Conservation (phyloP, 225 moss, liverwort and hornwort genomes). For the Bryum argenteum region DNA sequence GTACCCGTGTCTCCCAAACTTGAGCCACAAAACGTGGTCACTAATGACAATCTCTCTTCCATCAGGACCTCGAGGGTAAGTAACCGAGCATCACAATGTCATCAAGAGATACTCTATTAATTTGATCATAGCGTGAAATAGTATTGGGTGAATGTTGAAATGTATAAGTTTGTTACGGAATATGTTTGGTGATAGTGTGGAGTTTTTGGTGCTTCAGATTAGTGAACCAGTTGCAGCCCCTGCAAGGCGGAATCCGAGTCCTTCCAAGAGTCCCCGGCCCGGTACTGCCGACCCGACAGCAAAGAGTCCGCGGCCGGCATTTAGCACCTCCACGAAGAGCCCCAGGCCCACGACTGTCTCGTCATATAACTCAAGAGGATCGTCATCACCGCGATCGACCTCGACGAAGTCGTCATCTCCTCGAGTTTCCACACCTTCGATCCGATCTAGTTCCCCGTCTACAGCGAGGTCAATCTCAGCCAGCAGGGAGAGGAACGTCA, state of each 20-base stretch:
- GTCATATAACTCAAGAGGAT: conserved; percentile 24
- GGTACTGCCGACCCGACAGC: conserved; percentile 12
- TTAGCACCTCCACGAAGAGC: conserved; percentile 29
- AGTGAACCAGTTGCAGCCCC: conserved; percentile 4
- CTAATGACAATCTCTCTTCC: conserved; percentile 42
- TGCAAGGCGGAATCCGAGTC: conserved; percentile 31
- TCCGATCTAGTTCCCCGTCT: conserved; percentile 74
- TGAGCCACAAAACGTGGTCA: conserved; percentile 52
- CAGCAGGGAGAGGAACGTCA: conserved; percentile 47
- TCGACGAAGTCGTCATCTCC: conserved; percentile 42
- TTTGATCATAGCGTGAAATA: neutral
- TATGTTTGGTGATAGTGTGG: neutral
- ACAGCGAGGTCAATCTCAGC: conserved; percentile 52
- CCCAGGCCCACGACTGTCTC: conserved; percentile 21
- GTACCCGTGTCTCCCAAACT: conserved; percentile 54
- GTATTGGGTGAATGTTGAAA: neutral
- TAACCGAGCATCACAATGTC: conserved; percentile 6
- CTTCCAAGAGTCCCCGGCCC: conserved; percentile 31
- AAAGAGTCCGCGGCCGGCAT: conserved; percentile 34
- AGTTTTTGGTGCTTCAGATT: conserved; percentile 15
- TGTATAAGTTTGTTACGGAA: neutral
- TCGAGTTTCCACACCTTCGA: conserved; percentile 24
- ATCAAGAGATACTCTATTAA: too few relatives aligned
- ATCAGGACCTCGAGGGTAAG: conserved; percentile 56
- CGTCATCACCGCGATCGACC: conserved; percentile 42